These are phyloP conservation scores for Yarrowia phangngaensis DNA, from an alignment of 805 yeast genomes.

Conservation along the genomic window DNA sequence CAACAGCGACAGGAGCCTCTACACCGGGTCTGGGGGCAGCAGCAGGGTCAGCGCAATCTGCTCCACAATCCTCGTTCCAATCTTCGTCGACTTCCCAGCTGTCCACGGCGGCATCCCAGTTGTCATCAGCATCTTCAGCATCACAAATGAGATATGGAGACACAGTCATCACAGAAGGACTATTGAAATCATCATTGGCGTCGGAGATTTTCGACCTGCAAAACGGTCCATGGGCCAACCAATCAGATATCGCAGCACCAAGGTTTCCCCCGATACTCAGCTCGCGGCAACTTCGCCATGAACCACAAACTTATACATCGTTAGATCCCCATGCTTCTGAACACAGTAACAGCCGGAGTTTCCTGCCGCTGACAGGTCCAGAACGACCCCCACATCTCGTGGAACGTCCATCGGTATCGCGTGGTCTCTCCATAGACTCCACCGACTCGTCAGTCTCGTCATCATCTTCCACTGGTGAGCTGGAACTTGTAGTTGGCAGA, in stretches of 20 bases:
- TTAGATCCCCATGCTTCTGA: conserved; percentile 11
- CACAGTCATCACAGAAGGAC: conserved; percentile 20
- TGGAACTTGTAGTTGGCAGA: conserved; percentile 12
- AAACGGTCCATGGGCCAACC: conserved; percentile 19
- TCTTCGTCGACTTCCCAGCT: neutral
- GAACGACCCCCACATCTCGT: conserved; percentile 16
- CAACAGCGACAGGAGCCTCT: neutral
- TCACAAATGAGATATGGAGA: conserved; percentile 13
- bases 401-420: conserved; percentile 10
- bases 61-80: neutral
- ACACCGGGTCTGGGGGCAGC: no score
- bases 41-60: no score
- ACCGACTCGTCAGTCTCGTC: conserved; percentile 24
- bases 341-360: conserved; percentile 1
- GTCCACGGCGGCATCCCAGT: neutral
- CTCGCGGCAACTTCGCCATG: conserved; percentile 1
- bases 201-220: conserved; percentile 23
- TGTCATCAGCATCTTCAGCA: conserved; percentile 8
- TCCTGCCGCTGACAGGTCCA: conserved; percentile 1
- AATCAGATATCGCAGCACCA: conserved; percentile 15
- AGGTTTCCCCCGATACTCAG: conserved; percentile 11
- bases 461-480: conserved; percentile 20
- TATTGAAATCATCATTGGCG: conserved; percentile 15
- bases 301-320: conserved; percentile 14
- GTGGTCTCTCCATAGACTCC: conserved; percentile 23